Evolutionary conservation across 2,329 filamentous ascomycete species (phyloP), one percentile per base, ranked within the genome.

Genomic region (Teratosphaeriaceae sp.): DNA sequence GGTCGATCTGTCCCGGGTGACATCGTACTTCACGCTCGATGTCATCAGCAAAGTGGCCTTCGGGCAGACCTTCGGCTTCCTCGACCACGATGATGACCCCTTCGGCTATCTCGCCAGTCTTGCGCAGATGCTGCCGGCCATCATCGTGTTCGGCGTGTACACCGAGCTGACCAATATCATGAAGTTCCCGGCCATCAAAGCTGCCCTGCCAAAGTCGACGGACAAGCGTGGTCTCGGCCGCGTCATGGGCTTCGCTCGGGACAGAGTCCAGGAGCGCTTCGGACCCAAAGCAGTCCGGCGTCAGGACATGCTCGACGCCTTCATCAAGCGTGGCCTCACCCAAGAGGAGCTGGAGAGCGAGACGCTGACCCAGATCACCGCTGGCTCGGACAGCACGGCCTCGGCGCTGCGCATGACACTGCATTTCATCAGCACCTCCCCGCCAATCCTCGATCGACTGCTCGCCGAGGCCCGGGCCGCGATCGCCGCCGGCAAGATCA

Each of bases 331-430:
- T 46, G 67, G 66, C 52, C 54, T 74, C 1, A 58, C 61, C 37
- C 52, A 67, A 58, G 47, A 62, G 13, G 57, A 72, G 51, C 64
- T 59, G 45, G 71, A 61, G 56, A 68, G 59, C 47, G 70, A 73
- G 47, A 66, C 63, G 0, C 48, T 71, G 3, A 61, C 69, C 11
- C 67, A 71, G 44, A 71, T 73, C 30, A 63, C 76, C 4, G 76
- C 76, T 3, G 78, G 77, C 3, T 75, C 74, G 0, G 77, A 80
- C 46, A 79, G 75, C 1, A 77, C 75, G 0, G 74, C 78, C 0
- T 75, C 73, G 0, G 69, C 69, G 2, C 68, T 81, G 8, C 70
- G 77, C 2, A 64, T 70, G 27, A 75, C 70, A 1, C 49, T 80
- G 42, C 66, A 79, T 18, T 68, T 75, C 53, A 56, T 80, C 43